A percentile compares a stretch with the other conserved stretches of the same genome.
Evolutionary conservation across 805 yeast genomes (phyloP).

Genomic region (Wickerhamomyces tratensis): DNA sequence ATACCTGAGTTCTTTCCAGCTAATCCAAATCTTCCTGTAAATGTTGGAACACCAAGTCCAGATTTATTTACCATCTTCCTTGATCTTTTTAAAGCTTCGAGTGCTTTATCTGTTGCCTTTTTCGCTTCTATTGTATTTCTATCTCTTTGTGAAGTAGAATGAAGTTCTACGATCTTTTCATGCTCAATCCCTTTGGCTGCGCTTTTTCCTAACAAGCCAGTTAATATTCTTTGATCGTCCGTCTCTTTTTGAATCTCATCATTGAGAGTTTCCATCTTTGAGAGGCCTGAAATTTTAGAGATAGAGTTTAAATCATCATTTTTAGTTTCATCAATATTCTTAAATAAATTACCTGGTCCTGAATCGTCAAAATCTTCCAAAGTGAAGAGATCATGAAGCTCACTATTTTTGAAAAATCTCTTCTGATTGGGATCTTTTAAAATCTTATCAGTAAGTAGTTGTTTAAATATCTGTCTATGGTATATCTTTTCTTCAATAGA

Average conservation of each 20-base stretch:
- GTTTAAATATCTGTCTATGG: constrained; percentile 94
- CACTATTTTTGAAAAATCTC: constrained; percentile 86
- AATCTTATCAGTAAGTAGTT: constrained; percentile 85
- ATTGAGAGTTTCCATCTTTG: constrained; percentile 54
- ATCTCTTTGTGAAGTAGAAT: constrained; percentile 21
- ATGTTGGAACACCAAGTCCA: constrained; percentile 78
- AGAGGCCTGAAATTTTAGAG: constrained; percentile 59
- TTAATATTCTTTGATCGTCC: constrained; percentile 49
- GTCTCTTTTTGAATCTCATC: constrained; percentile 27
- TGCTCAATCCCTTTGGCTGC: constrained; percentile 61
- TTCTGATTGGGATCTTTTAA: constrained; percentile 92
- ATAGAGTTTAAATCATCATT: constrained; percentile 64
- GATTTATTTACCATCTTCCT: constrained; percentile 26
- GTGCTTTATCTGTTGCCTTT: constrained; percentile 41
- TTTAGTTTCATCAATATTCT: constrained; percentile 24
- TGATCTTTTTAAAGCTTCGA: constrained; percentile 51
- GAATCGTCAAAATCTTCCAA: constrained; percentile 61
- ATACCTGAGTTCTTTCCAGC: constrained; percentile 51
- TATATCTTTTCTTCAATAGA: constrained; percentile 95
- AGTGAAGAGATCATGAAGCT: constrained; percentile 80
- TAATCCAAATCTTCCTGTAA: constrained; percentile 89
- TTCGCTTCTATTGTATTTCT: constrained; percentile 53
- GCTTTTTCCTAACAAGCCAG: constrained; percentile 67
- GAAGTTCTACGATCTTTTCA: constrained; percentile 60
- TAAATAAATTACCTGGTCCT: constrained; percentile 53